Percentiles rank a stretch among this genome's conserved stretches.
Conservation (phyloP, 2,329 filamentous ascomycete species). For the Aspergillus sp. region DNA sequence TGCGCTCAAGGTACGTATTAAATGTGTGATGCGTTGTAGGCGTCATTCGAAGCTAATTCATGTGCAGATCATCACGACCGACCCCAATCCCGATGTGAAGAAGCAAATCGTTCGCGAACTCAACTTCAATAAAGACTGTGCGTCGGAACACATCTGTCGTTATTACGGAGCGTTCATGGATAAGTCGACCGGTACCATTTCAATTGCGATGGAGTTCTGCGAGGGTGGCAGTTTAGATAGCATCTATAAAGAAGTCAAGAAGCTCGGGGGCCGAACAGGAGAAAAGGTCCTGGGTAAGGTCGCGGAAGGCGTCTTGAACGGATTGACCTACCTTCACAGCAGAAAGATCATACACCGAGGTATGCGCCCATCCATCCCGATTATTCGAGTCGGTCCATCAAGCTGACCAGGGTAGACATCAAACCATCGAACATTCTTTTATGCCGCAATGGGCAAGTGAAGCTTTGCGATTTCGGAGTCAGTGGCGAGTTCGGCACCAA, state of each 20-base stretch:
- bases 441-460: slow-evolving; percentile 88
- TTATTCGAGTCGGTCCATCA: not conserved
- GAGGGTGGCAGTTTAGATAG: slow-evolving; percentile 94
- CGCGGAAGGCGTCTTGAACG: slow-evolving; percentile 88
- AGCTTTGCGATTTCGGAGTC: slow-evolving; percentile 97
- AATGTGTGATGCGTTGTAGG: not conserved
- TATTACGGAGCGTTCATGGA: slow-evolving; percentile 98
- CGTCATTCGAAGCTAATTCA: slow-evolving; percentile 12
- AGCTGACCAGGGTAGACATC: slow-evolving; percentile 61
- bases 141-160: slow-evolving; percentile 90
- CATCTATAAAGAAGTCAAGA: slow-evolving; percentile 96
- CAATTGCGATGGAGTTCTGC: slow-evolving; percentile 98
- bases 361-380: slow-evolving; percentile 21
- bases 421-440: slow-evolving; percentile 97
- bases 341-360: slow-evolving; percentile 94
- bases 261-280: slow-evolving; percentile 87
- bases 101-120: slow-evolving; percentile 97
- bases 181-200: slow-evolving; percentile 92
- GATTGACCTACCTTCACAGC: slow-evolving; percentile 89
- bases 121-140: slow-evolving; percentile 96
- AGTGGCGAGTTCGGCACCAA: slow-evolving; percentile 98
- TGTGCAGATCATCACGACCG: slow-evolving; percentile 90
- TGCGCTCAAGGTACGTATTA: slow-evolving; percentile 75
- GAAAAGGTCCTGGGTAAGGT: slow-evolving; percentile 98
- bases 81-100: slow-evolving; percentile 96